These are phyloP conservation scores for Emergomyces africanus DNA, from an alignment of 2,329 filamentous ascomycete species.

Conservation along the genomic window DNA sequence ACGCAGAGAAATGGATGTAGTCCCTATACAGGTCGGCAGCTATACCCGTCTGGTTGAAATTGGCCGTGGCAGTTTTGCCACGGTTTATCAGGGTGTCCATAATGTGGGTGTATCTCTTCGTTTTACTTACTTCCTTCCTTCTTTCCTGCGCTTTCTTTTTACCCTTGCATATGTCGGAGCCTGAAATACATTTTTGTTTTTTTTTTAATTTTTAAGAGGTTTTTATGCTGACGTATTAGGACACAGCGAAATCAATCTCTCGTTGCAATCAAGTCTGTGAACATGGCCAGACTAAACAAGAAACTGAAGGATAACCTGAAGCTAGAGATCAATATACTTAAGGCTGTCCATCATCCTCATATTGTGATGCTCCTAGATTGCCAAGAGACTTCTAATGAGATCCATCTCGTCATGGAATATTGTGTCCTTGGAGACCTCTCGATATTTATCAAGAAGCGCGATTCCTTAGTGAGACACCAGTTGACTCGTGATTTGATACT, in stretches of 20 bases:
- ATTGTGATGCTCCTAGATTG: slow-evolving; percentile 95
- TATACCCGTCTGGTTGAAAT: slow-evolving; percentile 82
- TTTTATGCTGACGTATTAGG: background rate
- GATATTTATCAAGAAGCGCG: slow-evolving; percentile 88
- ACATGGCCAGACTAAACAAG: slow-evolving; percentile 77
- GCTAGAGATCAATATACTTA: slow-evolving; percentile 89
- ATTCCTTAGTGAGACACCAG: slow-evolving; percentile 64
- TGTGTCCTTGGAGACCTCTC: slow-evolving; percentile 92
- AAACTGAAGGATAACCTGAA: slow-evolving; percentile 96
- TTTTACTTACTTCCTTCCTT: background rate
- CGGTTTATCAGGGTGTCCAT: slow-evolving; percentile 79
- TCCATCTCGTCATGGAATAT: slow-evolving; percentile 98
- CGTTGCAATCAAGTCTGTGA: slow-evolving; percentile 95
- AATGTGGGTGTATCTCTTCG: slow-evolving; percentile 46
- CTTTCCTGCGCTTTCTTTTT: too few relatives aligned
- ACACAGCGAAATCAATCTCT: slow-evolving; percentile 51
- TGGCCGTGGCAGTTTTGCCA: slow-evolving; percentile 94
- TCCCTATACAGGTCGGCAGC: slow-evolving; percentile 47
- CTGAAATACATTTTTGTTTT: background rate
- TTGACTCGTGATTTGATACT: slow-evolving; percentile 80
- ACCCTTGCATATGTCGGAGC: background rate
- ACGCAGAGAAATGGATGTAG: slow-evolving; percentile 16
- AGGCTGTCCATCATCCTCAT: slow-evolving; percentile 85
- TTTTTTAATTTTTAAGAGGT: background rate
- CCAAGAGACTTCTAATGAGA: slow-evolving; percentile 72